phyloP scores from a whole-genome alignment of 208 protist species.

The Trypanosoma cruzi region DNA sequence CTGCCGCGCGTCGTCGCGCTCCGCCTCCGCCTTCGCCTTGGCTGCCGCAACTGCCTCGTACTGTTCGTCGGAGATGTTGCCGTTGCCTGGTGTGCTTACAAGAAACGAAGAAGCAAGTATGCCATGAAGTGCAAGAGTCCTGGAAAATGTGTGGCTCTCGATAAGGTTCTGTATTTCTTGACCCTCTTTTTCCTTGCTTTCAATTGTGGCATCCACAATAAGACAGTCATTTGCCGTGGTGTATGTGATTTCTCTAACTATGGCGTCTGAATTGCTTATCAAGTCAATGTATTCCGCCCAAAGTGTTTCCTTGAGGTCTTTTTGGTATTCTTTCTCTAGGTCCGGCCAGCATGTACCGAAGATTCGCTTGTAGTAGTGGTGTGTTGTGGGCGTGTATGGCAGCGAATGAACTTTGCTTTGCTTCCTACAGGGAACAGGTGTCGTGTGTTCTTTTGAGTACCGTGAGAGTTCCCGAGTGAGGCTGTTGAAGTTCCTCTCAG shows the following conservation, averaged over 20 bases:
- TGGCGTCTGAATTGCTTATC: neutral
- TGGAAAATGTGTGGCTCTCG: conserved; percentile 9
- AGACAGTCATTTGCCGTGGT: conserved; percentile 14
- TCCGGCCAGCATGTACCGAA: conserved; percentile 12
- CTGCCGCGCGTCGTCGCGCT: too few relatives aligned
- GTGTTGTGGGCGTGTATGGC: neutral
- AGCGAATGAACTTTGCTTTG: neutral
- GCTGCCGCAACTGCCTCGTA: too few relatives aligned
- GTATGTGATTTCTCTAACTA: conserved; percentile 10
- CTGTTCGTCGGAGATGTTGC: neutral
- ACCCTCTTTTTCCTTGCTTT: neutral
- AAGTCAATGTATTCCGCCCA: conserved; percentile 10
- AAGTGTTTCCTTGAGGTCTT: conserved; percentile 8
- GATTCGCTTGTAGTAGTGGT: conserved; percentile 15
- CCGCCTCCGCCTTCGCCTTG: too few relatives aligned
- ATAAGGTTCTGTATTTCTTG: conserved; percentile 10
- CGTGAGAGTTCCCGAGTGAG: conserved; percentile 17
- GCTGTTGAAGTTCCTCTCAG: conserved; percentile 20
- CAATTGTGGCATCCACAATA: conserved; percentile 4
- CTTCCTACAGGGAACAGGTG: neutral
- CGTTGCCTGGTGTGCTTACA: neutral
- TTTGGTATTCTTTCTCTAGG: conserved; percentile 5
- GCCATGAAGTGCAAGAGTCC: conserved; percentile 16
- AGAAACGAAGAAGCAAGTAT: neutral
- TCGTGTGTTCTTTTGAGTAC: neutral